Conservation (phyloP, 2,329 filamentous ascomycete genomes). For the Teratosphaeria destructans region DNA sequence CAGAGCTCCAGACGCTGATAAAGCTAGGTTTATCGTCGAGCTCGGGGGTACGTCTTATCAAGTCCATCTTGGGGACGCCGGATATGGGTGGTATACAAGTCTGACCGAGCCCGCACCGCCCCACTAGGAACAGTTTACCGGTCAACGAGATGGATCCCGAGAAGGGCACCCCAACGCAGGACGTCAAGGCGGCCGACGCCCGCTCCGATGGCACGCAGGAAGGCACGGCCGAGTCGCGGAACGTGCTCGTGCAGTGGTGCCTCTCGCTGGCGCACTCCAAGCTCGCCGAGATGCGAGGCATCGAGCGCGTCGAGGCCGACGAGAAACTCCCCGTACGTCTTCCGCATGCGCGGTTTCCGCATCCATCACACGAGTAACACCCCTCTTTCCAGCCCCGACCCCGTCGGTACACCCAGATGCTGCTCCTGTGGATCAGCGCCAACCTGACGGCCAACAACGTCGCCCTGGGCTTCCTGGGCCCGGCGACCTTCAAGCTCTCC, state of each 20-base stretch:
- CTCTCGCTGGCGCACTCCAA: neutral
- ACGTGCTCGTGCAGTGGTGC: neutral
- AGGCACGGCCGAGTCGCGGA: neutral
- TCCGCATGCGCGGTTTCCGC: too few relatives aligned
- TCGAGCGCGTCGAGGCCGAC: neutral
- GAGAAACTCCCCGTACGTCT: neutral
- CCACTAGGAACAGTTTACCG: too few relatives aligned
- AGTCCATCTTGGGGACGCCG: too few relatives aligned
- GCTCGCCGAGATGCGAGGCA: neutral
- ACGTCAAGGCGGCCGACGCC: neutral
- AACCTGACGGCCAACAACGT: conserved; percentile 27
- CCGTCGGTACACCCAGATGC: conserved; percentile 6
- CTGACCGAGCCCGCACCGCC: neutral
- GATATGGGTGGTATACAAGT: neutral
- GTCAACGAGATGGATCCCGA: neutral
- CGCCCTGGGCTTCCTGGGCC: conserved; percentile 32
- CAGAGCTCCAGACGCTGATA: too few relatives aligned
- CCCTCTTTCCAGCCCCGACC: neutral
- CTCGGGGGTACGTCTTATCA: too few relatives aligned
- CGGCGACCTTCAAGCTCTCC: conserved; percentile 29
- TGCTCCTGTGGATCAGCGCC: conserved; percentile 10
- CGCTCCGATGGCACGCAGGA: neutral
- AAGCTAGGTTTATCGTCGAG: too few relatives aligned
- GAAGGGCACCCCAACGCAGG: neutral
- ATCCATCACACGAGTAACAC: neutral